phyloP scores from a whole-genome alignment of 2,329 filamentous ascomycete genomes.

The Pseudogymnoascus sp. region DNA sequence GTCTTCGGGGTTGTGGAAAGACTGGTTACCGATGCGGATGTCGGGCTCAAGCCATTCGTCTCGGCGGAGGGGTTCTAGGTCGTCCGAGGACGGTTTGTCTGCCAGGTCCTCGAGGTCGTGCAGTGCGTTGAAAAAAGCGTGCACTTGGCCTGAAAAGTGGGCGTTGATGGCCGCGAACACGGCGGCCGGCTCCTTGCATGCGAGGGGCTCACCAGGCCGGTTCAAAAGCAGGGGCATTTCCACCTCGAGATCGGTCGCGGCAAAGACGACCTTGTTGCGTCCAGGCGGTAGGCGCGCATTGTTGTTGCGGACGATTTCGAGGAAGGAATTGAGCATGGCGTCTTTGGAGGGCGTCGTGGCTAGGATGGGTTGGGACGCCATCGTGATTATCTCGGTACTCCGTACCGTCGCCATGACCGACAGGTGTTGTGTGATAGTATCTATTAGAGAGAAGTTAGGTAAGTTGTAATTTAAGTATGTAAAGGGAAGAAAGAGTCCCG shows the following conservation, averaged over 20 bases:
- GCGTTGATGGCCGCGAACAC: conserved; percentile 16
- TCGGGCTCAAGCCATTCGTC: conserved; percentile 12
- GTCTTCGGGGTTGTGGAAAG: not conserved
- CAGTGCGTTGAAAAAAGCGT: conserved; percentile 15
- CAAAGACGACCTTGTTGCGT: not conserved
- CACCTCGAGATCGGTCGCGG: not conserved
- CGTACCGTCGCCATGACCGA: not conserved
- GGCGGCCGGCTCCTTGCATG: conserved; percentile 14
- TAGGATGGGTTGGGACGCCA: conserved; percentile 4
- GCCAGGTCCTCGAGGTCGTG: conserved; percentile 15
- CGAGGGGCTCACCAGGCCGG: not conserved
- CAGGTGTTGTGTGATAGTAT: not conserved
- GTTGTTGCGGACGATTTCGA: not conserved
- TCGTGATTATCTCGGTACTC: not conserved
- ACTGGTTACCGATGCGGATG: not conserved
- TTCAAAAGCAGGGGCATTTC: conserved; percentile 4
- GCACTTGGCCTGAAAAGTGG: conserved; percentile 16
- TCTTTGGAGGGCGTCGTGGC: conserved; percentile 2
- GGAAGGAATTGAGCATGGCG: conserved; percentile 3
- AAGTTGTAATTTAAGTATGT: not conserved
- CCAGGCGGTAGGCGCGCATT: not conserved
- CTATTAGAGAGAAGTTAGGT: not conserved
- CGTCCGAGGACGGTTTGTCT: conserved; percentile 10
- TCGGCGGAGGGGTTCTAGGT: conserved; percentile 10
- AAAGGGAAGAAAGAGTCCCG: not conserved